phyloP scores from a whole-genome alignment of 192 early-diverging fungal species.

The Coemansia sp. region DNA sequence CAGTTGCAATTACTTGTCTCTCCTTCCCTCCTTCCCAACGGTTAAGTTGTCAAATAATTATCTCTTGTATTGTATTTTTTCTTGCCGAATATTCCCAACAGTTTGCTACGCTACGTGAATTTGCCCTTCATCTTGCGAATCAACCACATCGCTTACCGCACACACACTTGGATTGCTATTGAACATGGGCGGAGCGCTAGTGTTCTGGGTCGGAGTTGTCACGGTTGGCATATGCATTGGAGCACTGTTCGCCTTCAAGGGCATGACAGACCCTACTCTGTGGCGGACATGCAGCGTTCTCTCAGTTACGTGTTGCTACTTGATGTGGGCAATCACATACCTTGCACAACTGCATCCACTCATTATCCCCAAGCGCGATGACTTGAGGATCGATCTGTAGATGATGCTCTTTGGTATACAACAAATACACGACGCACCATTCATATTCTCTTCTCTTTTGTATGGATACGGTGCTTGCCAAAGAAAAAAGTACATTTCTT shows the following conservation, averaged over 20 bases:
- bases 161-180: constrained; percentile 6
- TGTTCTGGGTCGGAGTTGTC: constrained; percentile 51
- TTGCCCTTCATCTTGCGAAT: neutral
- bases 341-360: constrained; percentile 87
- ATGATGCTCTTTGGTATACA: neutral
- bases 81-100: neutral
- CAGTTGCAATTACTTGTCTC: neutral
- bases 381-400: constrained; percentile 61
- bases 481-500: neutral
- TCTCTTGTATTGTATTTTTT: neutral
- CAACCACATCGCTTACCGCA: neutral
- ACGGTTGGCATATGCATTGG: constrained; percentile 40
- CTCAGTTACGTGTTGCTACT: constrained; percentile 49
- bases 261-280: constrained; percentile 53
- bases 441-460: neutral
- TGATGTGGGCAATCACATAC: constrained; percentile 90
- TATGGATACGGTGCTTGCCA: neutral
- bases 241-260: constrained; percentile 42
- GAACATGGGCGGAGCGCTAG: constrained; percentile 54
- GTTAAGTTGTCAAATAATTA: neutral
- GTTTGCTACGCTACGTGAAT: neutral
- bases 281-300: constrained; percentile 59
- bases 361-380: constrained; percentile 73
- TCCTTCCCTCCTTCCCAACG: neutral
- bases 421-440: neutral